A percentile compares a stretch with the other conserved stretches of the same genome.
Evolutionary conservation across 2,329 filamentous ascomycete species (phyloP).

Genomic region (Trichoderma atroviride): DNA sequence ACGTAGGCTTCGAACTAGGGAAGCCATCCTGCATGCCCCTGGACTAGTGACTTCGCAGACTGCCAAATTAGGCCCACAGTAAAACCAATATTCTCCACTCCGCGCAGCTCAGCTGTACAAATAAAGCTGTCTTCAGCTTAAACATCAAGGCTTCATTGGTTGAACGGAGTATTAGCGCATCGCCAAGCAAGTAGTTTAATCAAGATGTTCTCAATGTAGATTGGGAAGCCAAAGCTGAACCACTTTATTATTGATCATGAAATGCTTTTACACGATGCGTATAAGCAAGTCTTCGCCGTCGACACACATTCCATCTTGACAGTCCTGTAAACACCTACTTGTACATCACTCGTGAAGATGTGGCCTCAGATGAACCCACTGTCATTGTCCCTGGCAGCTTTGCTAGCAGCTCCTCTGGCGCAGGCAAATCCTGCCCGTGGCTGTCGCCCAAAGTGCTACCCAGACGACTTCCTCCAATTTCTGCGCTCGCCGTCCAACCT

Average conservation of each 20-base stretch:
- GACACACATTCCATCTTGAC: neutral
- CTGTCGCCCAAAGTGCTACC: conserved; percentile 1
- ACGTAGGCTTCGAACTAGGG: too few relatives aligned
- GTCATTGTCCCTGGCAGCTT: neutral
- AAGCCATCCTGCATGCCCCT: neutral
- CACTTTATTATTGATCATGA: neutral
- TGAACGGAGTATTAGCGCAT: neutral
- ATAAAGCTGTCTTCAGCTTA: neutral
- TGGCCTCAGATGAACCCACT: neutral
- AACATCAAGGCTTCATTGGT: neutral
- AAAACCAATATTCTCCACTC: conserved; percentile 8
- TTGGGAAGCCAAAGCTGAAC: neutral
- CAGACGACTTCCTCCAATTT: neutral
- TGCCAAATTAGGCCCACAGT: neutral
- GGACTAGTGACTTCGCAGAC: neutral
- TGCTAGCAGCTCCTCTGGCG: conserved; percentile 5
- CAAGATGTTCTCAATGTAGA: neutral
- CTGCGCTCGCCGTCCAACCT: conserved; percentile 10
- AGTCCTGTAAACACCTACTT: neutral
- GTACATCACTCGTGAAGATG: neutral
- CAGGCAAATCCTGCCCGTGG: neutral
- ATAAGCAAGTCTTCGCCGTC: neutral
- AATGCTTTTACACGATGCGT: neutral
- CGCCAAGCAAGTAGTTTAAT: neutral
- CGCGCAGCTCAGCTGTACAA: neutral